Percentiles rank a stretch among this genome's conserved stretches.
Evolutionary conservation across 345 rosid genomes (phyloP).

Genomic region (Alliaria petiolata): DNA sequence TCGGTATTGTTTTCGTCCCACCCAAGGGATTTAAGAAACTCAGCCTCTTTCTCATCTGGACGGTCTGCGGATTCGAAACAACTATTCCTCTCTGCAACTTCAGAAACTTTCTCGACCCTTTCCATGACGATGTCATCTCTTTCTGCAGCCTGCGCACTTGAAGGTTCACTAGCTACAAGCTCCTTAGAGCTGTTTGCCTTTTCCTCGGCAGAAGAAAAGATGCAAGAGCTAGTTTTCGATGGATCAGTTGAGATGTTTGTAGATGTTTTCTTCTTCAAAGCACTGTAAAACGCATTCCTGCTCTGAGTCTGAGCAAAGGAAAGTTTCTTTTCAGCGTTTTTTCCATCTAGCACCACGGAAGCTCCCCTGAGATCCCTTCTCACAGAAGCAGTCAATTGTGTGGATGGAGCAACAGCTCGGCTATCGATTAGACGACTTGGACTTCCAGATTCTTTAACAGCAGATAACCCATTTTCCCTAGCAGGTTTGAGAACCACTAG

Average conservation of each 20-base stretch:
- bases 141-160: slow-evolving; percentile 38
- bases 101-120: slow-evolving; percentile 43
- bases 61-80: slow-evolving; percentile 25
- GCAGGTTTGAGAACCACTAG: slow-evolving; percentile 80
- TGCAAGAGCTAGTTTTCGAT: slow-evolving; percentile 26
- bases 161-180: slow-evolving; percentile 32
- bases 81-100: slow-evolving; percentile 26
- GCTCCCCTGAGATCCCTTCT: slow-evolving; percentile 51
- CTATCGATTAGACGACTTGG: slow-evolving; percentile 36
- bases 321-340: slow-evolving; percentile 56
- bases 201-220: slow-evolving; percentile 32
- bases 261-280: slow-evolving; percentile 60
- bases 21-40: slow-evolving; percentile 89
- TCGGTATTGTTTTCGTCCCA: slow-evolving; percentile 73
- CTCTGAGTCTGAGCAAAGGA: slow-evolving; percentile 67
- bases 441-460: slow-evolving; percentile 50
- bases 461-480: slow-evolving; percentile 60
- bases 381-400: slow-evolving; percentile 32
- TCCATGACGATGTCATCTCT: slow-evolving; percentile 16
- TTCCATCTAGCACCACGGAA: slow-evolving; percentile 33
- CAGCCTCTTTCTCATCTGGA: slow-evolving; percentile 71
- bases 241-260: slow-evolving; percentile 38
- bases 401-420: slow-evolving; percentile 38
- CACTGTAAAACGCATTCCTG: slow-evolving; percentile 64
- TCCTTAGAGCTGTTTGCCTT: slow-evolving; percentile 42